phyloP scores from a whole-genome alignment of 306 rosid genomes.

The Vigna hirtella region DNA sequence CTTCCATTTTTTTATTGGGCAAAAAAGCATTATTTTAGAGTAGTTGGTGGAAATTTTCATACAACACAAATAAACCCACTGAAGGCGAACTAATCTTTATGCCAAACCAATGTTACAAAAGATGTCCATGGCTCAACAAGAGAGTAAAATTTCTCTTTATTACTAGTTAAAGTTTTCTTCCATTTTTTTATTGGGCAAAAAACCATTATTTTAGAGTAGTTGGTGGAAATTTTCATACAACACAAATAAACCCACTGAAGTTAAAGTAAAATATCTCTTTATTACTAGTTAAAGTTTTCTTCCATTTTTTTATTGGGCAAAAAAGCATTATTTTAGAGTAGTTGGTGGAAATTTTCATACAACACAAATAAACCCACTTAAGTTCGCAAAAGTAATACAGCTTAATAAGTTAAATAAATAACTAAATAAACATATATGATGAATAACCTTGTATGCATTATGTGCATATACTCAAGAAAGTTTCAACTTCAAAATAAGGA shows the following conservation, averaged over 20 bases:
- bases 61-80: neutral
- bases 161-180: neutral
- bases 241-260: neutral
- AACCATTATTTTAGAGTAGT: neutral
- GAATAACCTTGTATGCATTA: neutral
- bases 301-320: neutral
- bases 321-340: neutral
- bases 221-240: constrained; percentile 4
- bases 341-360: constrained; percentile 1
- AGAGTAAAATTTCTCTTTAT: constrained; percentile 4
- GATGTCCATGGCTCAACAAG: neutral
- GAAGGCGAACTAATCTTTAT: constrained; percentile 1
- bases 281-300: neutral
- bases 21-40: neutral
- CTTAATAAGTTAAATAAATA: constrained; percentile 8
- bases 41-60: constrained; percentile 1
- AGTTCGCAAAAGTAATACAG: constrained; percentile 6
- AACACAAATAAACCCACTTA: neutral
- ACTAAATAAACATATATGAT: neutral
- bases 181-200: neutral
- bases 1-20: neutral
- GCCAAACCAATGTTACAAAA: constrained; percentile 7
- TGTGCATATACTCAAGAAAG: constrained; percentile 14
- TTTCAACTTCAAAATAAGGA: constrained; percentile 5
- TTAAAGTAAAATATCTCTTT: constrained; percentile 1